Evolutionary conservation across 1,284 basidiomycete species (phyloP).

Genomic region (Bondarzewia mesenterica): DNA sequence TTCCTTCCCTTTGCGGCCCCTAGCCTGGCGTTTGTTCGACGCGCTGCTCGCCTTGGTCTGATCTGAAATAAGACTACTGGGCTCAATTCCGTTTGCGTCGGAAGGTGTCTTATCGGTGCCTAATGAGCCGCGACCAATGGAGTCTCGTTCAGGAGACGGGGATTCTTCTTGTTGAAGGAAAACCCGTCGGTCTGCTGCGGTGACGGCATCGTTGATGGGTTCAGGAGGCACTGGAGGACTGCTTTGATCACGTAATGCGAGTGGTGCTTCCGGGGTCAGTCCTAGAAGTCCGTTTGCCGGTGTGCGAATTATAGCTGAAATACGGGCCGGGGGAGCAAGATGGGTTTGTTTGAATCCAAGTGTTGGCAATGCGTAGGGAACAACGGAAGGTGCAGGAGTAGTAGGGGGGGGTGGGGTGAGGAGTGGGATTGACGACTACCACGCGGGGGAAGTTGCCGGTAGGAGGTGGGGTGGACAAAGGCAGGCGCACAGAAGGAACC

Average conservation of each 20-base stretch:
- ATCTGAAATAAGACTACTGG: constrained; percentile 31
- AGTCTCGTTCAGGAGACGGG: constrained; percentile 27
- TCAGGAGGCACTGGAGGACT: no score
- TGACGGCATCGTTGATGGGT: constrained; percentile 20
- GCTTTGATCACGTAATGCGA: constrained; percentile 13
- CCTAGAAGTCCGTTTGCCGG: constrained; percentile 6
- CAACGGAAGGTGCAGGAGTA: constrained; percentile 29
- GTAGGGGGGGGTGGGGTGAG: constrained; percentile 51
- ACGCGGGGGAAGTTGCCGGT: constrained; percentile 31
- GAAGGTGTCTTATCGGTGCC: constrained; percentile 19
- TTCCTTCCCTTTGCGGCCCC: constrained; percentile 16
- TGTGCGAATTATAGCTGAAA: constrained; percentile 4
- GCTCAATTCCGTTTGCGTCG: constrained; percentile 22
- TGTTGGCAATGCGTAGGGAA: constrained; percentile 12
- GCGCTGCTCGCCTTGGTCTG: constrained; percentile 23
- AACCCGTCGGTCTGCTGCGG: constrained; percentile 32
- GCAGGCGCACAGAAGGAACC: constrained; percentile 22
- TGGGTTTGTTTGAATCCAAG: constrained; percentile 13
- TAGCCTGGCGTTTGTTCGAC: constrained; percentile 8
- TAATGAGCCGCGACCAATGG: constrained; percentile 20
- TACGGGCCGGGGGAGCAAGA: constrained; percentile 21
- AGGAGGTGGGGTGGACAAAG: constrained; percentile 19
- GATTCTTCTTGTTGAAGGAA: constrained; percentile 33
- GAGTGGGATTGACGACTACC: constrained; percentile 47
- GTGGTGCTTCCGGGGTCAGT: constrained; percentile 2